These are phyloP conservation scores for Lachnellula occidentalis DNA, from an alignment of 2,329 filamentous ascomycete species.

Conservation along the genomic window DNA sequence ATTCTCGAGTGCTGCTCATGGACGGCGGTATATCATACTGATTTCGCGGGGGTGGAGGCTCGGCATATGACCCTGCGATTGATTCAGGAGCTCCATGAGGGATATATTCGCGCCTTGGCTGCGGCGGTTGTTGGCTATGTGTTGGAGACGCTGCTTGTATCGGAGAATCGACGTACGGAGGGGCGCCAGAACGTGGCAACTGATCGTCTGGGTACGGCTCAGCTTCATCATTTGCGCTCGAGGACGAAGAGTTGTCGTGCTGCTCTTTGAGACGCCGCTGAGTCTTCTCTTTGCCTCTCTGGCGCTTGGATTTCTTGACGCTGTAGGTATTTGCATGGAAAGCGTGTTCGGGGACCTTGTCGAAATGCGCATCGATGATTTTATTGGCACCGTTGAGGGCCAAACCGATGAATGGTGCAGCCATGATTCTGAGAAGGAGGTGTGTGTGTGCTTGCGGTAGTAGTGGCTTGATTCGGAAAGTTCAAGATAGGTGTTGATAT, in stretches of 20 bases:
- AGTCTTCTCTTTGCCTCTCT: neutral
- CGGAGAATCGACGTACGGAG: neutral
- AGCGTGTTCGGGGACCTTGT: neutral
- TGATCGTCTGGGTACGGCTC: neutral
- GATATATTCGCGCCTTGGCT: neutral
- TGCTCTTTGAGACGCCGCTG: neutral
- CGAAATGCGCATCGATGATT: constrained; percentile 4
- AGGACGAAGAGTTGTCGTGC: neutral
- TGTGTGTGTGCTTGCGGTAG: neutral
- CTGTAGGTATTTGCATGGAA: neutral
- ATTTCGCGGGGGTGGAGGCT: neutral
- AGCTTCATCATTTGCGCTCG: neutral
- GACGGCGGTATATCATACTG: neutral
- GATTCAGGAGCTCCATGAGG: neutral
- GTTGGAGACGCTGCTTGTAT: neutral
- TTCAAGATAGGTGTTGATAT: neutral
- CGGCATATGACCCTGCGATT: neutral
- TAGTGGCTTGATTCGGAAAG: neutral
- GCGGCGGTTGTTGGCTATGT: neutral
- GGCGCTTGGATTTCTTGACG: neutral
- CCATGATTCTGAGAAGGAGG: neutral
- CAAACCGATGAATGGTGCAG: neutral
- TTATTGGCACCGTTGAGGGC: constrained; percentile 1
- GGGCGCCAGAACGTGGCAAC: neutral
- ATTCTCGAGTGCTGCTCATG: neutral